Percentiles rank a stretch among this genome's conserved stretches.
phyloP scores from a whole-genome alignment of 768 basidiomycete species.

The Cubamyces lactineus region DNA sequence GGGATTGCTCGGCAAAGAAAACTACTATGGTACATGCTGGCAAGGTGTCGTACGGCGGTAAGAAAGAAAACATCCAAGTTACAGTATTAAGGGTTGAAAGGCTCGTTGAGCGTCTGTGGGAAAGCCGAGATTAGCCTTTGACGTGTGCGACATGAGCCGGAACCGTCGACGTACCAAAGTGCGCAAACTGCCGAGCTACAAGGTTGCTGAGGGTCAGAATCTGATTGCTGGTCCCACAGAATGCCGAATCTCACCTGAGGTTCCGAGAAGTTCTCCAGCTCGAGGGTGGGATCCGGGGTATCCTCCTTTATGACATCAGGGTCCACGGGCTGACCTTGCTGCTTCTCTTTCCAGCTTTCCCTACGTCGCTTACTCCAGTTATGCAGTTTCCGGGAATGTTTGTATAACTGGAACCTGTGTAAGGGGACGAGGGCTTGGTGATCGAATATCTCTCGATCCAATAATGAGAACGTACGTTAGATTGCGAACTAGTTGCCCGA shows the following conservation, averaged over 20 bases:
- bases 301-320: not conserved
- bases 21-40: not conserved
- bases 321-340: not conserved
- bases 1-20: no score
- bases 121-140: no score
- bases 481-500: not conserved
- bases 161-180: slow-evolving; percentile 34
- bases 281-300: not conserved
- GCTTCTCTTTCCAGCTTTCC: slow-evolving; percentile 10
- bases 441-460: no score
- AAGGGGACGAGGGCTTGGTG: not conserved
- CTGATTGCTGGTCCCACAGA: no score
- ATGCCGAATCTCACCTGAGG: slow-evolving; percentile 11
- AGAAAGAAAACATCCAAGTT: not conserved
- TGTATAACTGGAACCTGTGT: slow-evolving; percentile 10
- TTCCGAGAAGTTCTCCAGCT: slow-evolving; percentile 14
- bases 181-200: slow-evolving; percentile 35
- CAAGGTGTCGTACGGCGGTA: not conserved
- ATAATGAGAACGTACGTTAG: slow-evolving; percentile 8
- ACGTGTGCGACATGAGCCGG: not conserved
- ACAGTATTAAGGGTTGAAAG: slow-evolving; percentile 6
- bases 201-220: not conserved
- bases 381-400: slow-evolving; percentile 16
- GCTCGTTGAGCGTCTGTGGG: not conserved
- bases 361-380: slow-evolving; percentile 5